Base-by-base conservation (phyloP, 129 eudicot genomes). In the Ambrosia trifida region DNA sequence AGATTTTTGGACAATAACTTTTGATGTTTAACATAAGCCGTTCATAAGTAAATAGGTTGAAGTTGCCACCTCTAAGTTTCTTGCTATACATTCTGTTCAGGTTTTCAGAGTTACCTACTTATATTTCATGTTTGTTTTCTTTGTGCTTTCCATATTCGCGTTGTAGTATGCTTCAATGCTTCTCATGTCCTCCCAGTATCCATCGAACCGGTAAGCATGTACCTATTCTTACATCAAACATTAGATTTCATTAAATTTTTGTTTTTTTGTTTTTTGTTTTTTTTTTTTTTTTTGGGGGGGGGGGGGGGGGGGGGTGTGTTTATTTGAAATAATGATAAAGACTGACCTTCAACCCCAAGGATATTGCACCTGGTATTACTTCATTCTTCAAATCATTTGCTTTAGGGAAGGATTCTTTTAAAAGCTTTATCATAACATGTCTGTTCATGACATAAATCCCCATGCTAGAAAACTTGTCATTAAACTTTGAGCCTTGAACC, bases 171-270 rank as follows among this genome's bases (percentile, higher is more conserved):
- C 90, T 84, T 80, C 88, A 51, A 94, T 85, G 81, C 85, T 90
- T 77, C 91, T 83, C 96, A 94, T 90, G 50, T 86, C 90, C 69
- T 90, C 96, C 97, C 97, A 90, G 68, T 89, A 85, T 45, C 97
- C 99, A 70, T 86, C 81, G 73, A 87, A 90, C 56, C 40, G 73
- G 69, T 87, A 83, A 16, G 91, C 97, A 28, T 85, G 79, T 52
- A 94, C 85, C 98, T 92, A 61, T 68, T 16, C 28, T 71, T 56
- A 58, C 72, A 64, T 76, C 30, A 66, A 44, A 65, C 35, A 11
- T 36, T 49, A 73, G 13, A n/a, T 74, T 51, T 57, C 11, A 9
- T 44, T 31, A 59, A 57, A 47, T 0, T 1, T 66, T 17, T 58
- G 18, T 38, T 58, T 19, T 19, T n/a, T 1, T 65, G 8, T 57